A percentile compares a stretch with the other conserved stretches of the same genome.
phyloP scores from a whole-genome alignment of 2,329 filamentous ascomycete species.

The Penicillium fuscoglaucum region DNA sequence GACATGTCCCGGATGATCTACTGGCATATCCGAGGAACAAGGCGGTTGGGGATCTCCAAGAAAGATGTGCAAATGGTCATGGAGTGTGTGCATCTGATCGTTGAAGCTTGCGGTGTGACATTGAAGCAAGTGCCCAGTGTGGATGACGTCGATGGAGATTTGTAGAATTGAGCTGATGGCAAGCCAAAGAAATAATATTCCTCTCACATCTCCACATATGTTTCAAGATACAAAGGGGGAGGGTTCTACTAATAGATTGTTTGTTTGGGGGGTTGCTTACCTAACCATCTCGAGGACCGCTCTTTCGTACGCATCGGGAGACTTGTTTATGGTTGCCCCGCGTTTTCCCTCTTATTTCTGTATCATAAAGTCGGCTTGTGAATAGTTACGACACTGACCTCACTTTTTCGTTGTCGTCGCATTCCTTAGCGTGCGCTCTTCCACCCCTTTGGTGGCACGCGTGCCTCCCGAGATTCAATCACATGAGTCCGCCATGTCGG shows the following conservation, averaged over 20 bases:
- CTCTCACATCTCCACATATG: neutral
- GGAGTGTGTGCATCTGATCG: slow-evolving; percentile 15
- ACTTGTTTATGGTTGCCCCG: slow-evolving; percentile 37
- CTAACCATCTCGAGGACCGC: slow-evolving; percentile 15
- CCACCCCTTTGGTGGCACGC: slow-evolving; percentile 27
- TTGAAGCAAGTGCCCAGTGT: slow-evolving; percentile 8
- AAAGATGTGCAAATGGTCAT: slow-evolving; percentile 37
- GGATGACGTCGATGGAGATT: slow-evolving; percentile 1
- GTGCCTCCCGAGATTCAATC: slow-evolving; percentile 21
- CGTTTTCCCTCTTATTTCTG: slow-evolving; percentile 17
- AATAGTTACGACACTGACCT: slow-evolving; percentile 7
- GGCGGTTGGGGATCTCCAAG: slow-evolving; percentile 35
- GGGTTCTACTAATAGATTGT: neutral
- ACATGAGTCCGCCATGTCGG: slow-evolving; percentile 26
- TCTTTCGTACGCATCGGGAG: slow-evolving; percentile 35
- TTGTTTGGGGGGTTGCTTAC: slow-evolving; percentile 17
- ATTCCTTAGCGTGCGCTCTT: slow-evolving; percentile 23
- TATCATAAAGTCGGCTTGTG: slow-evolving; percentile 8
- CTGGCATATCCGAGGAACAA: slow-evolving; percentile 44
- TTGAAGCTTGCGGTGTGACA: slow-evolving; percentile 14
- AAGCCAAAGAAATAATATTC: neutral
- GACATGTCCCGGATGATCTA: slow-evolving; percentile 36
- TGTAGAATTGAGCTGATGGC: neutral
- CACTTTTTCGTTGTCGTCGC: slow-evolving; percentile 9
- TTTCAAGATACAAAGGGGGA: slow-evolving; percentile 2